phyloP scores from a whole-genome alignment of 2,329 filamentous ascomycete species.

The Talaromyces islandicus region DNA sequence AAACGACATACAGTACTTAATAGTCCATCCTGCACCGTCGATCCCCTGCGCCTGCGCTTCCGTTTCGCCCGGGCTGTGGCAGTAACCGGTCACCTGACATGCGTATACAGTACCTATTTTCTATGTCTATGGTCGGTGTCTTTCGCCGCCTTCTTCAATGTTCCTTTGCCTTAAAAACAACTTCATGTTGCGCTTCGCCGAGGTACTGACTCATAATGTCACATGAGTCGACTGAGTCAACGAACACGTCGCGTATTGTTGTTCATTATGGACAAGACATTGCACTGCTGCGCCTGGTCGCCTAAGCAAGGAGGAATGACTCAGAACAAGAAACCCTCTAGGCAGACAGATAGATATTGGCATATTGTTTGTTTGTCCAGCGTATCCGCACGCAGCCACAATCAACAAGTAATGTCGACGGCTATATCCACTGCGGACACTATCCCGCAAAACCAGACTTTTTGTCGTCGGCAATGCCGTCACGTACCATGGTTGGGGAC shows the following conservation, averaged over 20 bases:
- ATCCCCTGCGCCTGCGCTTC: not conserved
- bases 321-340: not conserved
- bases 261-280: not conserved
- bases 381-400: not conserved
- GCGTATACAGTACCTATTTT: not conserved
- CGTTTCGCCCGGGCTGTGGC: not conserved
- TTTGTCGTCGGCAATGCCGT: not conserved
- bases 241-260: not conserved
- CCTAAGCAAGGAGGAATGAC: not conserved
- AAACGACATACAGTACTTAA: not conserved
- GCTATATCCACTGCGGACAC: conserved; percentile 5
- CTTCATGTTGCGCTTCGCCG: not conserved
- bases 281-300: not conserved
- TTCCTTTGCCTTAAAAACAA: not conserved
- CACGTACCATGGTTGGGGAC: not conserved
- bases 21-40: not conserved
- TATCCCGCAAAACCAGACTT: conserved; percentile 6
- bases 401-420: not conserved
- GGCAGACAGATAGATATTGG: not conserved
- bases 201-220: not conserved
- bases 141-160: not conserved
- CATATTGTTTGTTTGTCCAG: not conserved
- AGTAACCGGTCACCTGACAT: not conserved
- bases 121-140: not conserved
- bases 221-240: not conserved